Evolutionary conservation across 129 eudicot species (phyloP), one percentile per base, ranked within the genome.

Genomic region (Arctium lappa): DNA sequence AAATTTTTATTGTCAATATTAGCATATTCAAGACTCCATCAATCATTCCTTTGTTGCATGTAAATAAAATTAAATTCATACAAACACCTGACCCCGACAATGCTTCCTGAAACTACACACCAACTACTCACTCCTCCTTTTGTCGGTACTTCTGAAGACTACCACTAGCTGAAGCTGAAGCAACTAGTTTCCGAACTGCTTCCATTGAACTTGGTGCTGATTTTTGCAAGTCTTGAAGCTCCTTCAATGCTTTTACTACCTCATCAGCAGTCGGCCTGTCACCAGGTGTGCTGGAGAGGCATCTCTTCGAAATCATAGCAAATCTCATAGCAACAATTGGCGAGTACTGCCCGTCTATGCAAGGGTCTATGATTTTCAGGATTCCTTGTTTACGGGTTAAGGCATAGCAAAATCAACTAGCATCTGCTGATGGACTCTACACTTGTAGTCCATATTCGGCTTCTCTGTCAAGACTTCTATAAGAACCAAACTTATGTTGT

Each of bases 391-490:
- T 22, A 27, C 18, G 2, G 36, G 8, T 42, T 13, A 74, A 74
- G 78, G 65, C 78, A 8, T 74, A 9, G 22, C 37, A 42, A 22
- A 44, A 30, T 74, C 78, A 22, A 75, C 68, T 11, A 75, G 69
- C 33, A 66, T 75, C 0, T 70, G 75, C 37, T 75, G 48, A 50
- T 68, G 34, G 18, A 39, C 13, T 82, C 76, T 77, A 22, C 81
- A 76, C n/a, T 69, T 76, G 70, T 69, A 44, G 69, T 82, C 86
- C 7, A 82, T 69, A 38, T 53, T 68, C 27, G 60, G 53, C 70
- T 2, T 68, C 76, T 38, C 77, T 76, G 77, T 82, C 76, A 69
- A 76, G 68, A 65, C 76, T 72, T 29, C 81, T 82, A 13, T 30
- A 34, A 66, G 70, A 16, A 42, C 72, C 76, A 22, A 82, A 18